Base-by-base conservation (phyloP, 257 asterid genomes). In the Sherardia arvensis region DNA sequence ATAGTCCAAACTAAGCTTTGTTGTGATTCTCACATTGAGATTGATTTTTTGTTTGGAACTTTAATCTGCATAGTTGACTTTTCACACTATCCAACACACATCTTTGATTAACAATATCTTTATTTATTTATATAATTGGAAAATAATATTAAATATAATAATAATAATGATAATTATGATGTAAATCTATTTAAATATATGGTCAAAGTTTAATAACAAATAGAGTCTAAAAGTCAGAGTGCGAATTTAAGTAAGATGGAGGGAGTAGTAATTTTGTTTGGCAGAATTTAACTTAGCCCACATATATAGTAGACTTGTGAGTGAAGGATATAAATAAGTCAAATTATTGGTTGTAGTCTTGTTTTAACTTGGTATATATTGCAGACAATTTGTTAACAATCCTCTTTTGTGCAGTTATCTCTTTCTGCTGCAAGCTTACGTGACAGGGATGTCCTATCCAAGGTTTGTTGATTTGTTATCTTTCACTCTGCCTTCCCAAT, bases 391-490 rank as follows among this genome's bases (percentile, higher is more conserved):
- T 20, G 59, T 47, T 56, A 65, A 30, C 67, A 68, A 26, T 72
- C 59, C 25, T 69, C 65, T 71, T 40, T 25, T 74, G 65, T 90
- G 84, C 96, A 93, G 99, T 76, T 93, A 59, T 90, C 99, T 72
- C 76, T 93, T 57, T 90, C 96, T 71, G 97, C 95, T 61, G 59
- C 87, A 68, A 82, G 84, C 75, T 83, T 93, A 78, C 92, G 84
- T 32, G 94, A 93, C 73, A 86, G 81, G 70, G 99, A 93, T 76
- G 81, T 87, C 71, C 86, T 93, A 73, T 93, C 97, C 70, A 93
- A 93, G 99, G 99, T 93, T 70, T 68, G 97, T 71, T 27, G 25
- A 71, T 36, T 20, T 34, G 26, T 27, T 9, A 25, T 7, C 22
- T 0, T 20, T 14, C 53, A 34, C 14, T 40, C 56, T 1, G 28